Evolutionary conservation across 495 filamentous ascomycete genomes (phyloP).

Genomic region (Podospora comata): DNA sequence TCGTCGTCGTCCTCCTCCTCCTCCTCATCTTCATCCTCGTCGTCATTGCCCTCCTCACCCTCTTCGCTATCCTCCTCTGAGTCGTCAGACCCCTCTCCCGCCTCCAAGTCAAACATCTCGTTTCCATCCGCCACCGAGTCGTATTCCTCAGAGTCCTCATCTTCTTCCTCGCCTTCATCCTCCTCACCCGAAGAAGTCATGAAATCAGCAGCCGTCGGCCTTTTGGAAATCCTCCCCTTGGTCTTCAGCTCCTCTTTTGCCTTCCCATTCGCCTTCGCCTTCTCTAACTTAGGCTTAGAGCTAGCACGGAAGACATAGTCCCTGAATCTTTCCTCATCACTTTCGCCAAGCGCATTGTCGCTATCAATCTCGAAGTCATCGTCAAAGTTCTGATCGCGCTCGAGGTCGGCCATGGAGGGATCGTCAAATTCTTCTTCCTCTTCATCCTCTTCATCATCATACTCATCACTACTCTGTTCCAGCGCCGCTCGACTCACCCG

Average conservation of each 20-base stretch:
- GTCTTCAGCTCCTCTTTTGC: not conserved
- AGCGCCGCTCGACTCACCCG: constrained; percentile 72
- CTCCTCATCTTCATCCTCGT: constrained; percentile 37
- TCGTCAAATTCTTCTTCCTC: not conserved
- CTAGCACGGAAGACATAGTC: constrained; percentile 51
- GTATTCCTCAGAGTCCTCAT: constrained; percentile 28
- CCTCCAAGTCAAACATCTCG: constrained; percentile 24
- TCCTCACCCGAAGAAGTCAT: constrained; percentile 48
- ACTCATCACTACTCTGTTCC: constrained; percentile 35
- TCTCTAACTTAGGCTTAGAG: constrained; percentile 31
- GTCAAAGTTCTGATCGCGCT: constrained; percentile 1
- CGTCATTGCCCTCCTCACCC: constrained; percentile 38
- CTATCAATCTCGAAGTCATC: not conserved
- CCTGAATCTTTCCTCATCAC: not conserved
- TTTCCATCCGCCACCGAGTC: constrained; percentile 23
- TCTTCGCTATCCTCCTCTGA: constrained; percentile 29
- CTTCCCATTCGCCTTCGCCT: constrained; percentile 16
- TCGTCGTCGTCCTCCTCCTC: constrained; percentile 36
- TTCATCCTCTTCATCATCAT: not conserved
- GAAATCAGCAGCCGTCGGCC: constrained; percentile 49
- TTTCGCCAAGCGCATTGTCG: not conserved
- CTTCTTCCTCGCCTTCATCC: constrained; percentile 34
- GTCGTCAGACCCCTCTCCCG: constrained; percentile 8
- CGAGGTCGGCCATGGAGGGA: not conserved
- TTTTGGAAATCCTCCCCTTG: constrained; percentile 31